A percentile compares a stretch with the other conserved stretches of the same genome.
These are phyloP conservation scores for Zopfochytrium polystomum DNA, from an alignment of 371 early-diverging fungal species.

Conservation along the genomic window DNA sequence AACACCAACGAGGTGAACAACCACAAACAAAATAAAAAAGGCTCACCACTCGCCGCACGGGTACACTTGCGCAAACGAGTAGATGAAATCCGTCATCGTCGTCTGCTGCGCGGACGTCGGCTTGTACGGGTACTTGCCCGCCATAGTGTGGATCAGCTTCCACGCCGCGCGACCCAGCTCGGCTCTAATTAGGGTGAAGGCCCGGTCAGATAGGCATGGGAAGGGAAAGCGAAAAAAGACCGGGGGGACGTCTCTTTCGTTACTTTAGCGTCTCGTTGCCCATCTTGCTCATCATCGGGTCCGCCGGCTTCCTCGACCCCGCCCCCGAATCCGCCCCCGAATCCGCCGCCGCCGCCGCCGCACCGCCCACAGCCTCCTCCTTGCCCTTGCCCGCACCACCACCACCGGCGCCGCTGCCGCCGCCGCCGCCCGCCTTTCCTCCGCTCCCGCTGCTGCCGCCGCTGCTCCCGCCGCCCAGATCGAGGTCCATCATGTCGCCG, in stretches of 20 bases:
- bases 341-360: not conserved
- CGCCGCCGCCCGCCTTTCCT: not conserved
- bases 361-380: not conserved
- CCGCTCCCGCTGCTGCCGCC: conserved; percentile 4
- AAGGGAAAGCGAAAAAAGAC: not conserved
- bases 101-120: conserved; percentile 79
- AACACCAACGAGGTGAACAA: not conserved
- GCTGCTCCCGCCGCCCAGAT: not conserved
- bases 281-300: conserved; percentile 73
- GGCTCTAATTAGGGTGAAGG: conserved; percentile 50
- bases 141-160: conserved; percentile 96
- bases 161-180: conserved; percentile 82
- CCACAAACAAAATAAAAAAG: not conserved
- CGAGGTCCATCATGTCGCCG: too few relatives aligned
- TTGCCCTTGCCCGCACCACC: not conserved
- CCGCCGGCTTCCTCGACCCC: conserved; percentile 31
- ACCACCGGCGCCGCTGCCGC: conserved; percentile 1
- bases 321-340: not conserved
- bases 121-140: conserved; percentile 83
- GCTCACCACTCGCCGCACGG: conserved; percentile 97
- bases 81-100: conserved; percentile 77
- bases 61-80: conserved; percentile 83
- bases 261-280: conserved; percentile 78
- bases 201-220: not conserved
- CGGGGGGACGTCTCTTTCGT: not conserved